Evolutionary conservation across 1,139 yeast species (phyloP).

Genomic region (Eremothecium coryli): DNA sequence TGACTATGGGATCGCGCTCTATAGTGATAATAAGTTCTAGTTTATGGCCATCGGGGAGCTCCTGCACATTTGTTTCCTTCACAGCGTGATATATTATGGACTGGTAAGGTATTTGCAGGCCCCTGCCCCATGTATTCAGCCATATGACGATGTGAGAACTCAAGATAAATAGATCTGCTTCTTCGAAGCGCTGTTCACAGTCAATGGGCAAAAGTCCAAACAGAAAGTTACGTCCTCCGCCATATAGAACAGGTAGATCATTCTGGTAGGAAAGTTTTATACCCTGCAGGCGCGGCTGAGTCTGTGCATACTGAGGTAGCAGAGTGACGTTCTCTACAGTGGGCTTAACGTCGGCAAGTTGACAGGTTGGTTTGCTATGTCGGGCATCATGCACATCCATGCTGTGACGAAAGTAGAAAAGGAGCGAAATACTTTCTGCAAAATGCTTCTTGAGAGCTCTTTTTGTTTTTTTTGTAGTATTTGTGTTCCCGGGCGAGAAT

Average conservation of each 20-base stretch:
- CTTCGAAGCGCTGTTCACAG: conserved; percentile 11
- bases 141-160: conserved; percentile 32
- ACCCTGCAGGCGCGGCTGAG: conserved; percentile 27
- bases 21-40: conserved; percentile 24
- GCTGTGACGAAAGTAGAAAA: no score
- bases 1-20: conserved; percentile 21
- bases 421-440: no score
- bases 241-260: conserved; percentile 32
- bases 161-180: conserved; percentile 33
- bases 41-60: conserved; percentile 20
- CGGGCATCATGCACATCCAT: no score
- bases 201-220: conserved; percentile 16
- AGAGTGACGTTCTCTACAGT: conserved; percentile 33
- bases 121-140: conserved; percentile 30
- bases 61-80: conserved; percentile 13
- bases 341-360: conserved; percentile 26
- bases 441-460: no score
- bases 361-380: conserved; percentile 11
- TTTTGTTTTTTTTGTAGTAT: no score
- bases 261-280: conserved; percentile 14
- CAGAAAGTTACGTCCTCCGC: conserved; percentile 34
- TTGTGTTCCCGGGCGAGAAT: no score
- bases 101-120: conserved; percentile 32
- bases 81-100: conserved; percentile 31
- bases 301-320: conserved; percentile 23